phyloP scores from a whole-genome alignment of 2,329 filamentous ascomycete species.

The Penicillium oxalicum region DNA sequence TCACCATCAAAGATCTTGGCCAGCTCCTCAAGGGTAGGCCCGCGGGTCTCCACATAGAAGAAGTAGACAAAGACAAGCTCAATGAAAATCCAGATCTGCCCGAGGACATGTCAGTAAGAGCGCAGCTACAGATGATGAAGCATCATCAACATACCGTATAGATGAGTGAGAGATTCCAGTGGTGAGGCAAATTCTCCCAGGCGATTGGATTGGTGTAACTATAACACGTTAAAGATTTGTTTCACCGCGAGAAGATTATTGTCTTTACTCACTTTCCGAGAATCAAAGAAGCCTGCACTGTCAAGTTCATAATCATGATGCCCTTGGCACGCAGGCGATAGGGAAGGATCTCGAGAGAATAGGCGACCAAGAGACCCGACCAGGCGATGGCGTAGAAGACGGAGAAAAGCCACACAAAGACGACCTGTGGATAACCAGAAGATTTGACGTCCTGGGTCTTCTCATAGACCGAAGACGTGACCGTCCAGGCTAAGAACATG shows the following conservation, averaged over 20 bases:
- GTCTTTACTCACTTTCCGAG: constrained; percentile 49
- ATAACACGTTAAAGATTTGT: background rate
- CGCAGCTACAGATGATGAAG: constrained; percentile 15
- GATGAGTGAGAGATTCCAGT: constrained; percentile 23
- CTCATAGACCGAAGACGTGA: constrained; percentile 44
- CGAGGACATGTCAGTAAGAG: background rate
- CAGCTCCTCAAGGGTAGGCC: constrained; percentile 64
- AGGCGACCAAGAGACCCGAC: constrained; percentile 23
- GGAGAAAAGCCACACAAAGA: constrained; percentile 23
- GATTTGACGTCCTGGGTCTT: constrained; percentile 21
- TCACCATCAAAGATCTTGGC: constrained; percentile 66
- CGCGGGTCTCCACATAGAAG: constrained; percentile 57
- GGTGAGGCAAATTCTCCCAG: constrained; percentile 16
- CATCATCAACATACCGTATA: constrained; percentile 16
- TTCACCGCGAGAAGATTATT: background rate
- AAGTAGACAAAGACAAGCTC: constrained; percentile 30
- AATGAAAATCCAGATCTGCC: constrained; percentile 35
- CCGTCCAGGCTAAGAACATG: constrained; percentile 49
- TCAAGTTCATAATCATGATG: constrained; percentile 37
- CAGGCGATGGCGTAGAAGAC: constrained; percentile 29
- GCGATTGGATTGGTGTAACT: constrained; percentile 24
- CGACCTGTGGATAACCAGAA: constrained; percentile 16
- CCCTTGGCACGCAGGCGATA: constrained; percentile 36
- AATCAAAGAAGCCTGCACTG: constrained; percentile 54
- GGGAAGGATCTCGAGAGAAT: constrained; percentile 29